Base-by-base conservation (phyloP, 345 rosid genomes). In the Ailanthus altissimus region DNA sequence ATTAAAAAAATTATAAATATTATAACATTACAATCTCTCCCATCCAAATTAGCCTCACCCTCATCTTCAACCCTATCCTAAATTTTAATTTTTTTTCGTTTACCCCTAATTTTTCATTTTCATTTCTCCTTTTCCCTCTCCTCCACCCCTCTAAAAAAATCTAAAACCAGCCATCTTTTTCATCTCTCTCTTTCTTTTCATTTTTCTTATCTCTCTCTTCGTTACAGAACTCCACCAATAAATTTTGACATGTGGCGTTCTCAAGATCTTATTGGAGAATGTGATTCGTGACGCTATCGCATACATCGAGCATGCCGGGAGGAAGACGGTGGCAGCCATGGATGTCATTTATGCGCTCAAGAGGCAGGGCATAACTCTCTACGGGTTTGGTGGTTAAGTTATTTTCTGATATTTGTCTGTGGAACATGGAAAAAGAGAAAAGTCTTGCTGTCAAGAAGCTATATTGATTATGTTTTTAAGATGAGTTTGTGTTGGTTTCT, bases 301-400 rank as follows among this genome's bases (percentile, higher is more conserved):
- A 4, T 88, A 88, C 79, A 88, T 88, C 0, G 91, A 88, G 72
- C 92, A 89, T 70, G 89, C 90, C 0, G 67, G 90, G 80, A 81
- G 90, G 77, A 89, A 89, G 85, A 89, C 90, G 0, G 90, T 89
- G 20, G 87, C 92, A 0, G 90, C 92, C 0, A 89, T 89, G 90
- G 91, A 88, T 56, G 91, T 88, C 0, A 88, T 88, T 0, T 88
- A 86, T 20, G 90, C 92, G 0, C 74, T 88, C 74, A 88, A 88
- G 87, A 82, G 90, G 77, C 92, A 88, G 51, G 92, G 92, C 21
- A 85, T 90, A 15, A 88, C 91, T 14, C 84, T 88, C 21, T 87
- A 89, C 5, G 90, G 92, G 0, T 87, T 89, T 38, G 90, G 90
- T 5, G 92, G 92, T 66, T 85, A 47, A 38, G 49, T 32, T 32